Percentiles rank a stretch among this genome's conserved stretches.
Evolutionary conservation across 148 eudicot genomes (phyloP).

Genomic region (Fagopyrum homotropicum): DNA sequence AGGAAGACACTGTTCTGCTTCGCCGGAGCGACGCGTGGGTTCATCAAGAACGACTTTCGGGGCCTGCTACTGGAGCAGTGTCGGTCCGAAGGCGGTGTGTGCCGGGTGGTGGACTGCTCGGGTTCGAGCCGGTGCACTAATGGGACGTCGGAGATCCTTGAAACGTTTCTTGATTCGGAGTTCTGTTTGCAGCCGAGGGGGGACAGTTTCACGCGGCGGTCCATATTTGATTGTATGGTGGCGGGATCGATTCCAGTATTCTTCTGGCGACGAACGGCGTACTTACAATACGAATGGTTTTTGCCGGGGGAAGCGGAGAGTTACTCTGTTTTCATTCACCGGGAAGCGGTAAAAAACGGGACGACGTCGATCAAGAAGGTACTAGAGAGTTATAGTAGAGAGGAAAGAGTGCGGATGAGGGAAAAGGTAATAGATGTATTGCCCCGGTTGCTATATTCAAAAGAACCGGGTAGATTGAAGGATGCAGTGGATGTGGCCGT

Average conservation of each 20-base stretch:
- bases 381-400: constrained; percentile 39
- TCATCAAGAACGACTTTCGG: constrained; percentile 57
- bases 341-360: constrained; percentile 62
- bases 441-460: constrained; percentile 59
- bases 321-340: constrained; percentile 86
- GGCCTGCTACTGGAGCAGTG: constrained; percentile 60
- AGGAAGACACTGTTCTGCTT: constrained; percentile 54
- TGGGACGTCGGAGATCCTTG: constrained; percentile 51
- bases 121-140: constrained; percentile 44
- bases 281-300: constrained; percentile 78
- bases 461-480: constrained; percentile 26
- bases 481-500: constrained; percentile 82
- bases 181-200: constrained; percentile 90
- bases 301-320: constrained; percentile 67
- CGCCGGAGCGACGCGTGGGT: constrained; percentile 77
- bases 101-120: constrained; percentile 67
- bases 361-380: constrained; percentile 45
- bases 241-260: constrained; percentile 95
- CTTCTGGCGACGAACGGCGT: constrained; percentile 85
- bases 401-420: constrained; percentile 55
- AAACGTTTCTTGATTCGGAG: constrained; percentile 63
- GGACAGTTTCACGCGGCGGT: constrained; percentile 83
- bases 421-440: constrained; percentile 72
- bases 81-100: constrained; percentile 30
- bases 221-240: constrained; percentile 85